Percentiles rank a stretch among this genome's conserved stretches.
These are phyloP conservation scores for Aspergillus latus DNA, from an alignment of 2,329 filamentous ascomycete species.

Conservation along the genomic window DNA sequence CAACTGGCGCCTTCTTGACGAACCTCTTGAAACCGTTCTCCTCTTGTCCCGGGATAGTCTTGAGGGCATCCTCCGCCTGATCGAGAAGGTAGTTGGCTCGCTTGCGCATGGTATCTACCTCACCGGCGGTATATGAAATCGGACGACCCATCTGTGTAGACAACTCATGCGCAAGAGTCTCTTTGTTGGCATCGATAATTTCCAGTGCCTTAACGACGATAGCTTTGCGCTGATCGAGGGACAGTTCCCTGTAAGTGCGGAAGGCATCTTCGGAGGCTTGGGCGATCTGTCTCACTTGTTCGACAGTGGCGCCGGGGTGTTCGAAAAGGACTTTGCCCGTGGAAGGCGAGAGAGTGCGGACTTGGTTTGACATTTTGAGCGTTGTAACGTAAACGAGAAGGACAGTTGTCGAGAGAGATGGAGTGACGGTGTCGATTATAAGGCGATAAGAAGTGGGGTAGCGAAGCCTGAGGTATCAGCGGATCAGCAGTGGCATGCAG, in stretches of 20 bases:
- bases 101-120: constrained; percentile 78
- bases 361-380: constrained; percentile 27
- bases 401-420: background rate
- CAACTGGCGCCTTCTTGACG: constrained; percentile 81
- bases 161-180: constrained; percentile 76
- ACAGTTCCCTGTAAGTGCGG: constrained; percentile 64
- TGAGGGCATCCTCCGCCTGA: constrained; percentile 73
- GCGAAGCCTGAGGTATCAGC: constrained; percentile 2
- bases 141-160: constrained; percentile 91
- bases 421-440: constrained; percentile 1
- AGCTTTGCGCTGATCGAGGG: constrained; percentile 69
- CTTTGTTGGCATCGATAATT: constrained; percentile 65
- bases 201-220: constrained; percentile 78
- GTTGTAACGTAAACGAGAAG: background rate
- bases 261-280: constrained; percentile 30
- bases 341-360: constrained; percentile 75
- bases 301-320: constrained; percentile 62
- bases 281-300: constrained; percentile 25
- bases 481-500: background rate
- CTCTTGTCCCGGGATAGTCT: constrained; percentile 74
- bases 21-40: constrained; percentile 86
- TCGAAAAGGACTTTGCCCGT: constrained; percentile 82
- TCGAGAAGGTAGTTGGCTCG: constrained; percentile 80
- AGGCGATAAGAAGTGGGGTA: constrained; percentile 11
- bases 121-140: constrained; percentile 77